These are phyloP conservation scores for Jimgerdemannia lactiflua DNA, from an alignment of 192 early-diverging fungal genomes.

Conservation along the genomic window DNA sequence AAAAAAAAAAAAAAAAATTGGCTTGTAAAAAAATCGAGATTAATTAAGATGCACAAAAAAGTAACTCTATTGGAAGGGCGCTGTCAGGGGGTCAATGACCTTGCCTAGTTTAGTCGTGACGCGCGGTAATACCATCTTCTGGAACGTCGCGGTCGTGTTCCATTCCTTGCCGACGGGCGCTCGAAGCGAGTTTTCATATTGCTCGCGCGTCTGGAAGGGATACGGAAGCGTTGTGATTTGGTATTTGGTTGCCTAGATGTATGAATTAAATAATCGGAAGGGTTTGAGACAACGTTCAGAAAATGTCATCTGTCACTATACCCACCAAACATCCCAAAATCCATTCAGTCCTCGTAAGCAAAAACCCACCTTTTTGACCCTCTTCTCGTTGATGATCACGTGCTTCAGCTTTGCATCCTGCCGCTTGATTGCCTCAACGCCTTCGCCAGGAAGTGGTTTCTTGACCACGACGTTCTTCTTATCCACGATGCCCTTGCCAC, in stretches of 20 bases:
- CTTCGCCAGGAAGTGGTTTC: conserved; percentile 54
- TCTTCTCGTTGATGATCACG: conserved; percentile 94
- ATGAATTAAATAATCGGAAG: background rate
- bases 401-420: conserved; percentile 71
- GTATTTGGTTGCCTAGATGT: conserved; percentile 64
- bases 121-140: conserved; percentile 75
- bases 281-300: background rate
- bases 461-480: conserved; percentile 41
- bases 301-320: background rate
- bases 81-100: conserved; percentile 83
- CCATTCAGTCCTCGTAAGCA: background rate
- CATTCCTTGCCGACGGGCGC: conserved; percentile 95
- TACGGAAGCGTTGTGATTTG: conserved; percentile 71
- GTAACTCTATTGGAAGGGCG: conserved; percentile 49
- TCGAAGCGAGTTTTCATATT: conserved; percentile 86
- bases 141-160: conserved; percentile 78
- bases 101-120: conserved; percentile 80
- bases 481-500: conserved; percentile 53
- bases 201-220: conserved; percentile 79
- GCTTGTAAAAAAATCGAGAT: background rate
- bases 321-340: too few species aligned
- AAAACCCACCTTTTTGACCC: conserved; percentile 67
- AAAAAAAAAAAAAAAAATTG: conserved; percentile 6
- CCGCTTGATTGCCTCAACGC: conserved; percentile 59
- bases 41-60: background rate